Conservation (phyloP, 2,329 filamentous ascomycete genomes). For the Byssochlamys sp. region DNA sequence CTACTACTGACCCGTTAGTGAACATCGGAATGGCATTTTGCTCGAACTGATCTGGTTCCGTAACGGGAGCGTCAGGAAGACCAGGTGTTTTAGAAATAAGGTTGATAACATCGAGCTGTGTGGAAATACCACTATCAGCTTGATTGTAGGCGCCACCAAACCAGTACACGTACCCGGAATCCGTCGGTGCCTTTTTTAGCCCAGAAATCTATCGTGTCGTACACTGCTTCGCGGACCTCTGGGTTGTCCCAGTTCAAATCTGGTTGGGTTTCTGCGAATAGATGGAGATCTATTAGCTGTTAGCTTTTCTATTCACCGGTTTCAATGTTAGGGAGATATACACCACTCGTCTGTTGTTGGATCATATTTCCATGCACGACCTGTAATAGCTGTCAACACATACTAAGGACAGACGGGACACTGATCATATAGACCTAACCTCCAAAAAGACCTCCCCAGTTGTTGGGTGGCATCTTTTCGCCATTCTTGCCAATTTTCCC, state of each 20-base stretch:
- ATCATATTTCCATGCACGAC: constrained; percentile 47
- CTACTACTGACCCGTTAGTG: constrained; percentile 44
- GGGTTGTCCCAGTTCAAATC: constrained; percentile 73
- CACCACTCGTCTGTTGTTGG: constrained; percentile 57
- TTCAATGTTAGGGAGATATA: neutral
- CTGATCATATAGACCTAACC: constrained; percentile 11
- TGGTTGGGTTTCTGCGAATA: constrained; percentile 63
- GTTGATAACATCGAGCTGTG: constrained; percentile 55
- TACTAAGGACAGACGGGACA: neutral
- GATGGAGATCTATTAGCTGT: constrained; percentile 43
- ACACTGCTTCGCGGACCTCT: constrained; percentile 55
- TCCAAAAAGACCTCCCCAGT: constrained; percentile 57
- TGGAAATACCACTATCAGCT: neutral
- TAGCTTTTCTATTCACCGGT: neutral
- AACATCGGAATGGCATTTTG: constrained; percentile 49
- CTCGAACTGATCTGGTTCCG: constrained; percentile 32
- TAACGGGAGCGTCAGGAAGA: constrained; percentile 40
- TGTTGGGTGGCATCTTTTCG: constrained; percentile 56
- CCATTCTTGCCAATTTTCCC: constrained; percentile 42
- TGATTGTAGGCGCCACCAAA: neutral
- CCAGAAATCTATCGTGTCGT: constrained; percentile 65
- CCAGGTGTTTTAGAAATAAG: constrained; percentile 52
- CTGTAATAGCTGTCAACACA: neutral
- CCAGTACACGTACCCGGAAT: constrained; percentile 40
- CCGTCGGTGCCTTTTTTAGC: constrained; percentile 58